Base-by-base conservation (phyloP, 495 filamentous ascomycete genomes). In the Bombardia bombarda region DNA sequence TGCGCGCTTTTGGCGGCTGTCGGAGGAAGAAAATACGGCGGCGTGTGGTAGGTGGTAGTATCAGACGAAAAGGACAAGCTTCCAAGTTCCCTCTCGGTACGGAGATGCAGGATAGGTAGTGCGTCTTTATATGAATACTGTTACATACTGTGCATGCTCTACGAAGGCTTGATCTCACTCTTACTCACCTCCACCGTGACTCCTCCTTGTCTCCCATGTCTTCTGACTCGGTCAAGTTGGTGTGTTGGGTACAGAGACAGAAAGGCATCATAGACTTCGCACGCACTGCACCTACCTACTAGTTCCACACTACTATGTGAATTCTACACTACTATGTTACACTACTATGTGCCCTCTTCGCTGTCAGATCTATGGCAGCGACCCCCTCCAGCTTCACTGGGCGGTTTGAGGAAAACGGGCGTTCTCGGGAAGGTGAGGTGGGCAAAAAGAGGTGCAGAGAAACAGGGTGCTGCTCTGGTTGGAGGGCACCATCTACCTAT, bases 321-420 rank as follows among this genome's bases (percentile, higher is more conserved):
- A n/a, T n/a, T n/a, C n/a, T n/a, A n/a, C n/a, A n/a, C n/a, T n/a
- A n/a, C n/a, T n/a, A n/a, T n/a, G n/a, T n/a, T n/a, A n/a, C n/a
- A n/a, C n/a, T n/a, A n/a, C n/a, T n/a, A n/a, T n/a, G n/a, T n/a
- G n/a, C n/a, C n/a, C n/a, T n/a, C n/a, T n/a, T n/a, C n/a, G n/a
- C n/a, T n/a, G n/a, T n/a, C n/a, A 30, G 13, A 14, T 33, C 32
- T 17, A 10, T 14, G 6, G 8, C 32, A 14, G 8, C 7, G 43
- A 32, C 43, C 24, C 45, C 48, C 43, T 45, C 35, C 42, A 39
- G n/a, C 46, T 42, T 58, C 53, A 55, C 57, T 53, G 56, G 52
- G 47, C 31, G 26, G 16, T 40, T 48, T 45, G 36, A 21, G 7
- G 45, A 48, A 20, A 26, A 45, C 38, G 51, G 42, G 36, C 41